phyloP scores from a whole-genome alignment of 768 basidiomycete species.

The Trametes cinnabarina region DNA sequence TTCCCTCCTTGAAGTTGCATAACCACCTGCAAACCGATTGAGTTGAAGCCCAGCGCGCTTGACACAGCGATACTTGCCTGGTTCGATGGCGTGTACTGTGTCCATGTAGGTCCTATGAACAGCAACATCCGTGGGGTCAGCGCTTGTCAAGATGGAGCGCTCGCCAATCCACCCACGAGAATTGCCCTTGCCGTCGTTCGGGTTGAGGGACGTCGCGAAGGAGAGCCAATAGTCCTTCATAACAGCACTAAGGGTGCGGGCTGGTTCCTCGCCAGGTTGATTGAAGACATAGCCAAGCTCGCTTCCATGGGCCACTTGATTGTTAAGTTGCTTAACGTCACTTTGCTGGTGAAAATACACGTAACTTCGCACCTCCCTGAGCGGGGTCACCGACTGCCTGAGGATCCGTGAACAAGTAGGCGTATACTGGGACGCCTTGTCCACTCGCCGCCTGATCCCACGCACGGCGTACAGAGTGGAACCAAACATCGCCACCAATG shows the following conservation, averaged over 20 bases:
- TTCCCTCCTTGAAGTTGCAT: constrained; percentile 11
- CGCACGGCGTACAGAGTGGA: constrained; percentile 38
- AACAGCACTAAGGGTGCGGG: constrained; percentile 27
- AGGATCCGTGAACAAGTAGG: constrained; percentile 43
- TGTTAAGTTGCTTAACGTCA: no score
- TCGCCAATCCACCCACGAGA: constrained; percentile 25
- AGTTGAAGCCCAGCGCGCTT: neutral
- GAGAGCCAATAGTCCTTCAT: constrained; percentile 50
- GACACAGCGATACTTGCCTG: neutral
- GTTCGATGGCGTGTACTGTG: constrained; percentile 1
- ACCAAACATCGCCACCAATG: constrained; percentile 41
- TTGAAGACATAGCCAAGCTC: constrained; percentile 25
- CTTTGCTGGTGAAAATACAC: neutral
- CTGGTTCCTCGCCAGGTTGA: neutral
- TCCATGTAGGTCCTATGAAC: constrained; percentile 9
- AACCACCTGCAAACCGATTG: neutral
- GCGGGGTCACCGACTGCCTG: constrained; percentile 20
- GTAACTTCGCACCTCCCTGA: neutral
- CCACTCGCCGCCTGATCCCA: constrained; percentile 41
- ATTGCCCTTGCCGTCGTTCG: constrained; percentile 42
- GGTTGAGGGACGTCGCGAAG: constrained; percentile 42
- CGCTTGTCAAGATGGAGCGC: neutral
- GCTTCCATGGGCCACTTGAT: constrained; percentile 12
- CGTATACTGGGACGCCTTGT: constrained; percentile 38
- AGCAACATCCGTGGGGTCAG: neutral